phyloP scores from a whole-genome alignment of 768 basidiomycete genomes.

The Mycena belliarum region DNA sequence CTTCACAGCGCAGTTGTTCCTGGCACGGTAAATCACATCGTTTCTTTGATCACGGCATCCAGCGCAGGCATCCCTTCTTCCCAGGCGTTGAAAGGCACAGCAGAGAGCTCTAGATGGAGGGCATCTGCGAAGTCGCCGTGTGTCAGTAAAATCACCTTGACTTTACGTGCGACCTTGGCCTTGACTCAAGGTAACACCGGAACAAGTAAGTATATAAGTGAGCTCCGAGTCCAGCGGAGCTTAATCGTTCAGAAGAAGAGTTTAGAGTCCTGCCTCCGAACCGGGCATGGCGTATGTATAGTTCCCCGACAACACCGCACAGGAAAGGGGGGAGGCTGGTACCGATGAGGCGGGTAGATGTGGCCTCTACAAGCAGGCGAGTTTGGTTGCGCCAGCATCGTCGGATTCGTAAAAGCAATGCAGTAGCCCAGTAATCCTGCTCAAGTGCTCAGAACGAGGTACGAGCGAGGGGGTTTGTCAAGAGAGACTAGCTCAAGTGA shows the following conservation, averaged over 20 bases:
- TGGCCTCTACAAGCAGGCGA: too few relatives aligned
- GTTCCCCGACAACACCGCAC: background rate
- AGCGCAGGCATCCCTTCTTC: slow-evolving; percentile 36
- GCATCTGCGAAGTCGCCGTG: slow-evolving; percentile 21
- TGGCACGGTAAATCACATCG: slow-evolving; percentile 33
- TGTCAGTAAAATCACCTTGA: slow-evolving; percentile 31
- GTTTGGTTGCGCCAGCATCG: background rate
- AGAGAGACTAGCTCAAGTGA: too few relatives aligned
- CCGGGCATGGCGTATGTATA: background rate
- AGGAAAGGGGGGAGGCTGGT: too few relatives aligned
- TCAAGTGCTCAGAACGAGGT: too few relatives aligned
- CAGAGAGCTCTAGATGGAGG: slow-evolving; percentile 16
- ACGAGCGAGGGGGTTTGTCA: too few relatives aligned
- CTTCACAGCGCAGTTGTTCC: slow-evolving; percentile 40
- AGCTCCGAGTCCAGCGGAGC: background rate
- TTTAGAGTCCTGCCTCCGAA: background rate
- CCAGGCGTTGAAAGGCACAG: too few relatives aligned
- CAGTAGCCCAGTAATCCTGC: too few relatives aligned
- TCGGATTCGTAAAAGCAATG: too few relatives aligned
- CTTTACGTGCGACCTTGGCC: slow-evolving; percentile 24
- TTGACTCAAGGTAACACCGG: too few relatives aligned
- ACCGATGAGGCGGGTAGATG: too few relatives aligned
- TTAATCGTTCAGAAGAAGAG: background rate
- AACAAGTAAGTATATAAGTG: slow-evolving; percentile 3
- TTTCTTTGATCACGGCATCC: slow-evolving; percentile 41